phyloP scores from a whole-genome alignment of 805 yeast genomes.

The Saturnispora mendoncae region DNA sequence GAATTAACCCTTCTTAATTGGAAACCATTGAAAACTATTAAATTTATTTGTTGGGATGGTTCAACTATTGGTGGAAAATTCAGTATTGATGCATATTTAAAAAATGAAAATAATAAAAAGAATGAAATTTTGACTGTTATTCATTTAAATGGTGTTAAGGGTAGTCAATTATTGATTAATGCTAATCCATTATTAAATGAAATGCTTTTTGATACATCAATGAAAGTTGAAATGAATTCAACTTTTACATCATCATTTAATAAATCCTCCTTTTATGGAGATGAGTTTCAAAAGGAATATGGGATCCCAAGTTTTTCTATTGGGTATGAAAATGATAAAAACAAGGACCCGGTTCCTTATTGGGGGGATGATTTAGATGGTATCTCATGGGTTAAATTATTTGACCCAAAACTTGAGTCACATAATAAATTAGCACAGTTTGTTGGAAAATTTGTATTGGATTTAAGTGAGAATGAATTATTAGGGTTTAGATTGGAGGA shows the following conservation, averaged over 20 bases:
- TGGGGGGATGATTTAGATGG: slow-evolving; percentile 54
- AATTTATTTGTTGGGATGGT: slow-evolving; percentile 36
- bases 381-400: slow-evolving; percentile 42
- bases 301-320: slow-evolving; percentile 57
- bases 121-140: too few relatives aligned
- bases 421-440: slow-evolving; percentile 54
- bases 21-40: slow-evolving; percentile 35
- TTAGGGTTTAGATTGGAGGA: slow-evolving; percentile 38
- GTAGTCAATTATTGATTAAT: slow-evolving; percentile 37
- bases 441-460: slow-evolving; percentile 46
- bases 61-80: slow-evolving; percentile 23
- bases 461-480: slow-evolving; percentile 50
- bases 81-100: too few relatives aligned
- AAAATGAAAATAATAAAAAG: too few relatives aligned
- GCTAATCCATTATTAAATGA: slow-evolving; percentile 51
- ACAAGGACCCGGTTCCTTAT: slow-evolving; percentile 45
- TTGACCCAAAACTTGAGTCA: slow-evolving; percentile 37
- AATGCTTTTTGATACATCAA: slow-evolving; percentile 32
- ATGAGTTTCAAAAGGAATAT: neutral
- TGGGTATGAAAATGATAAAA: slow-evolving; percentile 31
- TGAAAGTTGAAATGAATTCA: neutral
- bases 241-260: slow-evolving; percentile 54
- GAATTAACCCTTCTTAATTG: slow-evolving; percentile 37
- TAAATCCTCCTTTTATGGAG: too few relatives aligned
- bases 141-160: slow-evolving; percentile 48